Conservation (phyloP, 2,329 filamentous ascomycete species). For the Cercospora nicotianae region DNA sequence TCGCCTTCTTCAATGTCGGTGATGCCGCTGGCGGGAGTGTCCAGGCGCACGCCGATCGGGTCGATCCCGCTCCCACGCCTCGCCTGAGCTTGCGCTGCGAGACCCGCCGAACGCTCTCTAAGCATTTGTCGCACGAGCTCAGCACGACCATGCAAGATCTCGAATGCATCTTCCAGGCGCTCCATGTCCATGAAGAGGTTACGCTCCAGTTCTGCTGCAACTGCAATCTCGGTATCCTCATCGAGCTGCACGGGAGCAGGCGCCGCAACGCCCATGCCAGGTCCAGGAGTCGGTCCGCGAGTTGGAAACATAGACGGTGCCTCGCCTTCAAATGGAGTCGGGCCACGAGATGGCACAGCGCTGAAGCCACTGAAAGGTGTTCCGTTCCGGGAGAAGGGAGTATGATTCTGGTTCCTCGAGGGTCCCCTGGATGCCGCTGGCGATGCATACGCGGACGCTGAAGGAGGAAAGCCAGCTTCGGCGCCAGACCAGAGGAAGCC, state of each 20-base stretch:
- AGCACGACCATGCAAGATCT: constrained; percentile 81
- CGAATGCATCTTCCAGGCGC: constrained; percentile 88
- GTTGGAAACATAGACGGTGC: constrained; percentile 37
- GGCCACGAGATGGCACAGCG: constrained; percentile 45
- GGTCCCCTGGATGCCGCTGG: constrained; percentile 35
- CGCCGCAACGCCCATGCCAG: constrained; percentile 38
- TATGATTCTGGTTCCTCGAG: constrained; percentile 47
- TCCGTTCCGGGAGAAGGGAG: constrained; percentile 48
- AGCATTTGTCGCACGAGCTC: constrained; percentile 76
- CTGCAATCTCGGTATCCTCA: constrained; percentile 89
- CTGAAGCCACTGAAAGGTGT: constrained; percentile 61
- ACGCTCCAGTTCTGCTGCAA: constrained; percentile 84
- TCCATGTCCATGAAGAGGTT: constrained; percentile 96
- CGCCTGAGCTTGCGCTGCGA: constrained; percentile 65
- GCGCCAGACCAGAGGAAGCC: constrained; percentile 94
- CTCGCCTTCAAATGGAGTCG: constrained; percentile 52
- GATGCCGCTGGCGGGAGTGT: constrained; percentile 44
- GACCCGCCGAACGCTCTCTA: constrained; percentile 76
- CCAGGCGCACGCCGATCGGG: constrained; percentile 45
- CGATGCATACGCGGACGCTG: constrained; percentile 34
- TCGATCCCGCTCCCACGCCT: constrained; percentile 53
- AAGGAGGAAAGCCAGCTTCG: constrained; percentile 54
- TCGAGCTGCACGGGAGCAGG: constrained; percentile 76
- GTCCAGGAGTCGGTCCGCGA: constrained; percentile 35
- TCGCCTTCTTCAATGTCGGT: constrained; percentile 38